Base-by-base conservation (phyloP, 106 monocot genomes). In the Hemerocallis citrina region DNA sequence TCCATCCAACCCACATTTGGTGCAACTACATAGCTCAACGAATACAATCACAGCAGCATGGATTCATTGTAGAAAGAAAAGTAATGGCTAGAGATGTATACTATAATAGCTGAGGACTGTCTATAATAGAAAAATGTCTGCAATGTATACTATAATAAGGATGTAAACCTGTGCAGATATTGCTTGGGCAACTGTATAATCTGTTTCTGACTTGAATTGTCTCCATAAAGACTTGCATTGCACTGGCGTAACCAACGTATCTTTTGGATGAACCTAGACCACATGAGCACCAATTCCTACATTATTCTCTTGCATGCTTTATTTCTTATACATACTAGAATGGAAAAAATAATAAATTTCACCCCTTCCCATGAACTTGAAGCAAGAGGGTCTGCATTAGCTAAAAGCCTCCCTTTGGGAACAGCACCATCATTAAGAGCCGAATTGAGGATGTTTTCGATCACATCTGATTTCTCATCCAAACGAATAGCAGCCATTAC, bases 221-320 rank as follows among this genome's bases (percentile, higher is more conserved):
- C 95, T 83, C 95, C 95, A 95, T 60, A 95, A 70, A 50, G 86
- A 81, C 67, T 90, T 95, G 66, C 95, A 95, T 19, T 90, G 95
- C 17, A 90, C 89, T 34, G 95, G 95, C 41, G 90, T 86, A 45
- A 95, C 79, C 61, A 95, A 81, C 27, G 95, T 95, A 63, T 68
- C 81, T 54, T 70, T 71, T 50, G 70, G 34, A 17, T 79, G 64
- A 75, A 95, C 82, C 95, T 95, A 77, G 19, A 36, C 34, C 15
- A 49, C 45, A 64, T 0, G 35, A 34, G 29, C 13, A 44, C 29
- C 10, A 29, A 8, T 17, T 3, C 17, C 14, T 23, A 27, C 21
- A 40, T 41, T 60, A 41, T 32, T 19, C 23, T 40, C 41, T 41
- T 60, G 37, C 60, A 57, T 33, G 57, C 40, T 59, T 36, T 38